phyloP scores from a whole-genome alignment of 2,329 filamentous ascomycete species.

The Aspergillus texensis region DNA sequence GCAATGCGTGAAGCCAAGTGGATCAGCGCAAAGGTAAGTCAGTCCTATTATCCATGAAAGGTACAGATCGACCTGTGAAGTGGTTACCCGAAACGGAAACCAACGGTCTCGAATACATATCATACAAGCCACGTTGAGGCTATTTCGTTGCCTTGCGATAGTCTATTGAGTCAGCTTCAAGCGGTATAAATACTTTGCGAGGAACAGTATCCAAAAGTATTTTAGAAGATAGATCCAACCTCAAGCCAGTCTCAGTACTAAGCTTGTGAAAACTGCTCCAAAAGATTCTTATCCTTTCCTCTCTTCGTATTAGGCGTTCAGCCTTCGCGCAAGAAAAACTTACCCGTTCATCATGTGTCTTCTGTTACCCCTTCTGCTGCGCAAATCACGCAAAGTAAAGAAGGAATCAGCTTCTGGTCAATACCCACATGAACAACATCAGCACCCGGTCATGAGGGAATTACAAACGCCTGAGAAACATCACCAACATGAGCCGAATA shows the following conservation, averaged over 20 bases:
- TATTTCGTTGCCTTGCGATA: not conserved
- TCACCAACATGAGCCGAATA: not conserved
- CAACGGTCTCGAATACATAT: not conserved
- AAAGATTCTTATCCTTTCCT: not conserved
- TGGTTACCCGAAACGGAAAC: not conserved
- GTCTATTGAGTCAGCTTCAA: not conserved
- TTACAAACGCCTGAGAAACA: not conserved
- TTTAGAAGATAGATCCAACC: not conserved
- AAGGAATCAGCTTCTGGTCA: not conserved
- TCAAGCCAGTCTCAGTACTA: not conserved
- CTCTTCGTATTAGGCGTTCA: not conserved
- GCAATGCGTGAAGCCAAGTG: not conserved
- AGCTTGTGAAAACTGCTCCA: not conserved
- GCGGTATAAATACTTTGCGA: not conserved
- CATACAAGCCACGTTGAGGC: not conserved
- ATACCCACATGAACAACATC: not conserved
- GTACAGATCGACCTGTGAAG: not conserved
- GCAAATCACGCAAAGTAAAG: not conserved
- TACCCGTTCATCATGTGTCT: not conserved
- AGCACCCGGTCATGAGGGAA: not conserved
- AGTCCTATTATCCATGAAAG: not conserved
- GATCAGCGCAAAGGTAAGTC: not conserved
- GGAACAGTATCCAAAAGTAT: not conserved
- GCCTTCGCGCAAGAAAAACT: not conserved
- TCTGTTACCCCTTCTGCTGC: not conserved